A percentile compares a stretch with the other conserved stretches of the same genome.
These are phyloP conservation scores for Turritis glabra DNA, from an alignment of 345 rosid genomes.

Conservation along the genomic window DNA sequence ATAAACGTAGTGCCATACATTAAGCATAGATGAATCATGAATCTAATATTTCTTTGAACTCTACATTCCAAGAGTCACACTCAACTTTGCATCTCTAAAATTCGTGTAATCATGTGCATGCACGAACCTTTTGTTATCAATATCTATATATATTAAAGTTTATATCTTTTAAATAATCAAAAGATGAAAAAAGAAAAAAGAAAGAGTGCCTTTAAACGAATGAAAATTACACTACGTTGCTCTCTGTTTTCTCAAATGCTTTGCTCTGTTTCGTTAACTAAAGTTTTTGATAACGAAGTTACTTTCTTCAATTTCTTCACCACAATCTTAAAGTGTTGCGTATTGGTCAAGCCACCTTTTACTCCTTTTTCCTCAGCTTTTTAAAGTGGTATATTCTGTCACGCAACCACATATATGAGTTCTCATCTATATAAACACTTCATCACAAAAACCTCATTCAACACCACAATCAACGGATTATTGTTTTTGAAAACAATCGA, in stretches of 20 bases:
- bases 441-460: slow-evolving; percentile 6
- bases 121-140: slow-evolving; percentile 31
- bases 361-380: slow-evolving; percentile 24
- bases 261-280: background rate
- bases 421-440: background rate
- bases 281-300: slow-evolving; percentile 10
- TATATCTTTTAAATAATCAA: background rate
- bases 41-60: background rate
- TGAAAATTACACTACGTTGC: background rate
- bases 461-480: background rate
- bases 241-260: background rate
- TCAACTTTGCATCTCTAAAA: slow-evolving; percentile 32
- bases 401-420: slow-evolving; percentile 20
- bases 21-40: background rate
- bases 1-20: background rate
- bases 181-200: background rate
- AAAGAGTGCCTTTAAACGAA: background rate
- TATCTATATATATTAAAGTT: slow-evolving; percentile 13
- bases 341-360: slow-evolving; percentile 25
- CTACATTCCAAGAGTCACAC: slow-evolving; percentile 14
- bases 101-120: slow-evolving; percentile 9
- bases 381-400: slow-evolving; percentile 23
- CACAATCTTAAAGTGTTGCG: slow-evolving; percentile 19
- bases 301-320: background rate
- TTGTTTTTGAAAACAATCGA: background rate